A percentile compares a stretch with the other conserved stretches of the same genome.
Evolutionary conservation across 306 rosid genomes (phyloP).

Genomic region (Prunus mongolica): DNA sequence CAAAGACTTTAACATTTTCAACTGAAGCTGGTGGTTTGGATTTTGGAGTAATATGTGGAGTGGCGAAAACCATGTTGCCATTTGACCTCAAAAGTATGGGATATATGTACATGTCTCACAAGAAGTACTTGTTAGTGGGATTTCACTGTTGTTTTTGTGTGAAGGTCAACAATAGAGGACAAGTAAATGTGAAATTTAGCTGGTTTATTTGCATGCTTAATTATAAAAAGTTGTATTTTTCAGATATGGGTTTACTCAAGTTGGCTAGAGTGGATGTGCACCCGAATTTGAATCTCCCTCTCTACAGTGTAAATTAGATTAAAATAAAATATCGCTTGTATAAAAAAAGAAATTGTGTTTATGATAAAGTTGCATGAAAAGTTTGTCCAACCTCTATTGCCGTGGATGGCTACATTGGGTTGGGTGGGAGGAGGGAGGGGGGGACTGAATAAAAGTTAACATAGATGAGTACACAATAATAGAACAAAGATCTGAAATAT

Average conservation of each 20-base stretch:
- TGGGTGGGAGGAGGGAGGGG: not conserved
- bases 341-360: too few species aligned
- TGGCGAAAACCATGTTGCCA: slow-evolving; percentile 26
- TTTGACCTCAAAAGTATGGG: slow-evolving; percentile 46
- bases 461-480: slow-evolving; percentile 67
- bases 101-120: slow-evolving; percentile 35
- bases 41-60: slow-evolving; percentile 7
- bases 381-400: slow-evolving; percentile 34
- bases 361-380: slow-evolving; percentile 26
- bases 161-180: slow-evolving; percentile 81
- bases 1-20: slow-evolving; percentile 6
- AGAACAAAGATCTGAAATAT: slow-evolving; percentile 16
- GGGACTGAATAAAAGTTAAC: slow-evolving; percentile 17
- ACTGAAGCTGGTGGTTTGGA: slow-evolving; percentile 18
- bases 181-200: slow-evolving; percentile 13
- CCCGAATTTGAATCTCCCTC: too few species aligned
- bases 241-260: too few species aligned
- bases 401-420: not conserved
- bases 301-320: rapidly evolving
- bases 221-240: not conserved
- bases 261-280: too few species aligned
- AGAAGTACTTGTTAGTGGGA: slow-evolving; percentile 48
- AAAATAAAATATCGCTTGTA: too few species aligned
- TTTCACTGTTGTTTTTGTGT: slow-evolving; percentile 54
- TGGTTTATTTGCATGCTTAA: not conserved